Evolutionary conservation across 176 grass and related monocot species (phyloP).

Genomic region (Poa annua): DNA sequence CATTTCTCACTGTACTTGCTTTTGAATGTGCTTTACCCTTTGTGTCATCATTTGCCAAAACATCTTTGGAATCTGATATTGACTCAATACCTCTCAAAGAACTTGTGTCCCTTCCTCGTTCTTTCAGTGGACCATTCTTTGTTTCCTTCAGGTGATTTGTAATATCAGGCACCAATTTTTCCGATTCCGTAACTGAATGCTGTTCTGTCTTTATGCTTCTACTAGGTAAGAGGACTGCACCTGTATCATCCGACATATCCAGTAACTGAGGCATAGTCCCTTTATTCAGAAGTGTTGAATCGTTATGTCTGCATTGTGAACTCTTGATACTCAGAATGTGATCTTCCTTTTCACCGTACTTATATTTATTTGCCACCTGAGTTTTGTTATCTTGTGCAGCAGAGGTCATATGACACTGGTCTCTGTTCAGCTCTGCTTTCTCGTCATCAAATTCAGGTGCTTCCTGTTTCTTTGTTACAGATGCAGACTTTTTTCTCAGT

Average conservation of each 20-base stretch:
- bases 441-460: conserved; percentile 18
- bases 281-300: conserved; percentile 38
- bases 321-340: conserved; percentile 11
- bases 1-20: conserved; percentile 30
- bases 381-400: conserved; percentile 33
- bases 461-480: conserved; percentile 40
- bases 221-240: conserved; percentile 32
- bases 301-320: conserved; percentile 39
- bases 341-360: conserved; percentile 42
- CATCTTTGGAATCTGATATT: conserved; percentile 35
- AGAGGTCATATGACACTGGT: conserved; percentile 8
- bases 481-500: conserved; percentile 46
- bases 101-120: conserved; percentile 10
- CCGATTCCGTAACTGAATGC: conserved; percentile 28
- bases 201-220: conserved; percentile 40
- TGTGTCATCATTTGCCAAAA: conserved; percentile 26
- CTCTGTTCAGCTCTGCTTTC: conserved; percentile 23
- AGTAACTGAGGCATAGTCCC: conserved; percentile 37
- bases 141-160: conserved; percentile 43
- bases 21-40: conserved; percentile 43
- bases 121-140: conserved; percentile 42
- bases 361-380: conserved; percentile 43
- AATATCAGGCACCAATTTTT: conserved; percentile 20
- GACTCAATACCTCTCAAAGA: conserved; percentile 27
- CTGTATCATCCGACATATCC: conserved; percentile 43